Conservation (phyloP, 2,329 filamentous ascomycete genomes). For the Chaetomiaceae sp. region DNA sequence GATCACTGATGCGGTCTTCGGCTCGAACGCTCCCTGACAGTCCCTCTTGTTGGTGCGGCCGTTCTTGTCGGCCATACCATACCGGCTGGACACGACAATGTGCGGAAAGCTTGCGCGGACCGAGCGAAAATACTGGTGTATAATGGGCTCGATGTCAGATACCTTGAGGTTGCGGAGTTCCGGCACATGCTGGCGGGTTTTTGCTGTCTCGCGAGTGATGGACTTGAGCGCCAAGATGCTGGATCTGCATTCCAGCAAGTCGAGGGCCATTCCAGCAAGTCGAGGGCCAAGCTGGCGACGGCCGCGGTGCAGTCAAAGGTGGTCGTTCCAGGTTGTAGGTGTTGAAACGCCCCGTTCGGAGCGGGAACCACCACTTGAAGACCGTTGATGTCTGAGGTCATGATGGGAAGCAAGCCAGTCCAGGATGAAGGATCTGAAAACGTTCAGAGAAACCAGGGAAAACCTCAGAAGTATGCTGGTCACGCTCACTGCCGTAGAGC, state of each 20-base stretch:
- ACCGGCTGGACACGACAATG: slow-evolving; percentile 1
- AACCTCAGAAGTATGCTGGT: too few relatives aligned
- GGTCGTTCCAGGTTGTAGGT: too few relatives aligned
- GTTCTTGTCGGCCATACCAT: slow-evolving; percentile 5
- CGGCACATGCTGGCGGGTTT: background rate
- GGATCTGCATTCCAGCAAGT: background rate
- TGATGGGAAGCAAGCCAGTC: too few relatives aligned
- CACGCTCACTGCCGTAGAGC: too few relatives aligned
- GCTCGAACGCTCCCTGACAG: background rate
- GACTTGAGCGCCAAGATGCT: background rate
- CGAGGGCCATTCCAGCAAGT: background rate
- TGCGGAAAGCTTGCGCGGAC: slow-evolving; percentile 5
- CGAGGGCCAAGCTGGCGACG: background rate
- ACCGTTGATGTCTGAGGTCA: too few relatives aligned
- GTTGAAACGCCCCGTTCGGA: too few relatives aligned
- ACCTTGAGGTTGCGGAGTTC: background rate
- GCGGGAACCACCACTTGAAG: too few relatives aligned
- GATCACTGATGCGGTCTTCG: background rate
- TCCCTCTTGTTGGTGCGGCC: slow-evolving; percentile 9
- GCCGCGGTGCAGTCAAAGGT: background rate
- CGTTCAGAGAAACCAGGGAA: too few relatives aligned
- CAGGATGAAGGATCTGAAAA: too few relatives aligned
- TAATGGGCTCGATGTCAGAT: background rate
- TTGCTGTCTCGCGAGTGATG: background rate
- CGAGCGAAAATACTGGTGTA: background rate